phyloP scores from a whole-genome alignment of 345 rosid genomes.

The Camelina laxa region DNA sequence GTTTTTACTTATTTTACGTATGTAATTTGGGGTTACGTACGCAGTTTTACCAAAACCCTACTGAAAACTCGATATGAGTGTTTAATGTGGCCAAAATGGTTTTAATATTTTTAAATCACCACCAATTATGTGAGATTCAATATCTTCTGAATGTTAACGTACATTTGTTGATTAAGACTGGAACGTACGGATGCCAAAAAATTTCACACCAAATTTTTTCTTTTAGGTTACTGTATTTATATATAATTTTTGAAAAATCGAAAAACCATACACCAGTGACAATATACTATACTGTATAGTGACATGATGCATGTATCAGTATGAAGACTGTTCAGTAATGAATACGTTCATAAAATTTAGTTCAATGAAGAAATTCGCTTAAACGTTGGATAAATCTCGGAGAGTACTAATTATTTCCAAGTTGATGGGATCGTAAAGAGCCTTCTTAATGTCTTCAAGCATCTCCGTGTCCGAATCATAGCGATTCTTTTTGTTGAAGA shows the following conservation, averaged over 20 bases:
- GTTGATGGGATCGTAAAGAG: conserved; percentile 51
- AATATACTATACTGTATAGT: not conserved
- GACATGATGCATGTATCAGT: not conserved
- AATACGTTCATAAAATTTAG: not conserved
- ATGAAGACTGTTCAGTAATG: not conserved
- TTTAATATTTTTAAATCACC: too few species aligned
- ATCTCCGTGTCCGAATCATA: conserved; percentile 49
- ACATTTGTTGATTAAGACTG: too few species aligned
- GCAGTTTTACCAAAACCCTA: too few species aligned
- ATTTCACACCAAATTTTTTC: too few species aligned
- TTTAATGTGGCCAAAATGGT: too few species aligned
- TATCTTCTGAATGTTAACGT: too few species aligned
- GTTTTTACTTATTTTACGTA: too few species aligned
- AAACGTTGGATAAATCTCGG: not conserved
- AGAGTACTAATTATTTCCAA: conserved; percentile 4
- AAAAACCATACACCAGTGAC: not conserved
- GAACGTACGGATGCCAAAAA: too few species aligned
- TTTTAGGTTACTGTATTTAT: too few species aligned
- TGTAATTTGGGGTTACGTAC: too few species aligned
- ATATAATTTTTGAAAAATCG: not conserved
- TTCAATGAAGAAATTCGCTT: not conserved
- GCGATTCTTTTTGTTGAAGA: conserved; percentile 53
- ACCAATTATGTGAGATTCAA: too few species aligned
- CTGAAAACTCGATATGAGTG: too few species aligned
- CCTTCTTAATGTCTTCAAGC: conserved; percentile 58